Conservation (phyloP, 352 stramenopile species). For the Phytophthora cryptogea region DNA sequence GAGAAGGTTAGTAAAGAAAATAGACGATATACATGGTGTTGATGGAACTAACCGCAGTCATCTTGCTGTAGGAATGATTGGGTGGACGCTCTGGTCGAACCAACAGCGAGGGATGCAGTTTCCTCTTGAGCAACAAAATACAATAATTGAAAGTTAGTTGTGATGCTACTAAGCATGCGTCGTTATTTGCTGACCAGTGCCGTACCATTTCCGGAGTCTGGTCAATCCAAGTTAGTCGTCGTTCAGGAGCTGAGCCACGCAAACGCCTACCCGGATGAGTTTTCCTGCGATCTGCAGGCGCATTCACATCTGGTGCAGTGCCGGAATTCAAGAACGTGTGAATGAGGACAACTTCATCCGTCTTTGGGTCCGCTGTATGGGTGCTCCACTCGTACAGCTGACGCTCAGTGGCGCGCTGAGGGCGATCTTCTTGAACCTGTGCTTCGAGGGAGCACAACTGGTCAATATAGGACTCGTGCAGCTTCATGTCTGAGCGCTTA, state of each 20-base stretch:
- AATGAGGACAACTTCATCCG: constrained; percentile 75
- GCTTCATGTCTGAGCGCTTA: constrained; percentile 88
- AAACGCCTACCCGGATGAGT: constrained; percentile 26
- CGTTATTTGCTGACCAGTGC: background rate
- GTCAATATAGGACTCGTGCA: constrained; percentile 77
- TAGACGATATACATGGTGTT: background rate
- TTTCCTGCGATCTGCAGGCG: constrained; percentile 15
- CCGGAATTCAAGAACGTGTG: constrained; percentile 79
- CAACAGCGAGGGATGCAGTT: constrained; percentile 56
- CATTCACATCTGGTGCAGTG: constrained; percentile 17
- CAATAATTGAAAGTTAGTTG: constrained; percentile 2
- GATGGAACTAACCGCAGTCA: constrained; percentile 55
- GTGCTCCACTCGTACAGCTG: constrained; percentile 79
- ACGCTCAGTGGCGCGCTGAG: constrained; percentile 49
- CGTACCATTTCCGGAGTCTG: constrained; percentile 65
- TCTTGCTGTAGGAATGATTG: constrained; percentile 78
- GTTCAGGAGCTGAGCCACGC: constrained; percentile 11
- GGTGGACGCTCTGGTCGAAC: constrained; percentile 70
- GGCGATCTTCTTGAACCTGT: constrained; percentile 60
- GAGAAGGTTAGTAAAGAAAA: background rate
- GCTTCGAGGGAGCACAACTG: constrained; percentile 71
- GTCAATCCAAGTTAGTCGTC: constrained; percentile 73
- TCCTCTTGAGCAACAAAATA: constrained; percentile 41
- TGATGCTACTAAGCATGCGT: background rate
- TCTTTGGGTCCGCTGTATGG: constrained; percentile 43